Conservation (phyloP, 2,329 filamentous ascomycete species). For the Knufia petricola region DNA sequence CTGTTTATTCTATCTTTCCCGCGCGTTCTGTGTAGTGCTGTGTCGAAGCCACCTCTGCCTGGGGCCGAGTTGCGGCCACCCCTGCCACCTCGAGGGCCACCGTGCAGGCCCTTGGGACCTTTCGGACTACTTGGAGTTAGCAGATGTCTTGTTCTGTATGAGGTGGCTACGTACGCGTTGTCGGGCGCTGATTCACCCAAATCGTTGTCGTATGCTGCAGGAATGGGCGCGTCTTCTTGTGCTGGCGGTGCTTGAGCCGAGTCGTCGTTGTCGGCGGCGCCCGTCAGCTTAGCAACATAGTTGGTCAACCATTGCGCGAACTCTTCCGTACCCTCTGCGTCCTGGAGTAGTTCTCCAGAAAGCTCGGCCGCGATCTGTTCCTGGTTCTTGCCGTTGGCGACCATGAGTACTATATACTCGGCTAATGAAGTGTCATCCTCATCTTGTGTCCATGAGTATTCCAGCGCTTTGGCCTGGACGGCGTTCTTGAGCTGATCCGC, state of each 20-base stretch:
- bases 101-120: conserved; percentile 90
- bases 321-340: conserved; percentile 70
- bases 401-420: conserved; percentile 96
- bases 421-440: conserved; percentile 74
- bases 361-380: conserved; percentile 83
- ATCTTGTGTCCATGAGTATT: conserved; percentile 83
- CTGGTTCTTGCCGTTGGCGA: conserved; percentile 88
- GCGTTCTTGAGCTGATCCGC: conserved; percentile 72
- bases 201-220: conserved; percentile 19
- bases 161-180: conserved; percentile 20
- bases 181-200: conserved; percentile 22
- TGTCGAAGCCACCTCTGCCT: conserved; percentile 59
- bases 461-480: conserved; percentile 83
- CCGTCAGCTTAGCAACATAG: conserved; percentile 48
- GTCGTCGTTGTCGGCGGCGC: conserved; percentile 26
- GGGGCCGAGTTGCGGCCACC: conserved; percentile 70
- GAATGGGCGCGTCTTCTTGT: conserved; percentile 48
- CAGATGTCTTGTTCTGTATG: conserved; percentile 7
- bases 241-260: conserved; percentile 48
- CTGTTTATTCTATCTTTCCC: conserved; percentile 74
- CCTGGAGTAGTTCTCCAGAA: conserved; percentile 75
- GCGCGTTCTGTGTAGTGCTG: conserved; percentile 70
- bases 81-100: conserved; percentile 57
- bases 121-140: conserved; percentile 57
- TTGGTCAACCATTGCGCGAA: conserved; percentile 93